Percentiles rank a stretch among this genome's conserved stretches.
Evolutionary conservation across 2,329 filamentous ascomycete genomes (phyloP).

Genomic region (Xylariales sp.): DNA sequence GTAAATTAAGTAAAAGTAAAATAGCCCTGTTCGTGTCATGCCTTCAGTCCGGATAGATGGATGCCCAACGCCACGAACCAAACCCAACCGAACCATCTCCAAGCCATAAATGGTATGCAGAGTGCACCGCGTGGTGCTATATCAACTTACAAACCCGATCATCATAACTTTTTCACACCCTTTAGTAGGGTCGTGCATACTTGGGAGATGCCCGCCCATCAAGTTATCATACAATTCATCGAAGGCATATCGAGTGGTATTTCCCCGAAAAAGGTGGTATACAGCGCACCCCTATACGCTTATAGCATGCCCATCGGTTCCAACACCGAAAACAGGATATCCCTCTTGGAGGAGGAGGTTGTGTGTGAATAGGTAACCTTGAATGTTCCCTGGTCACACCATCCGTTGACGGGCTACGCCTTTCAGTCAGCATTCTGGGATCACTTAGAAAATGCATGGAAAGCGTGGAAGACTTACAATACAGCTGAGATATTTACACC

Average conservation of each 20-base stretch:
- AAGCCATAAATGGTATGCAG: conserved; percentile 17
- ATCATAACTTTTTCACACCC: not conserved
- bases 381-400: conserved; percentile 50
- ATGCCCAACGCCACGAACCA: conserved; percentile 26
- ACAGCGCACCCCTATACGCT: not conserved
- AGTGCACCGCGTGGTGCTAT: conserved; percentile 4
- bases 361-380: conserved; percentile 39
- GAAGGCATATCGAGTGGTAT: conserved; percentile 19
- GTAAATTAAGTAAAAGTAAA: conserved; percentile 17
- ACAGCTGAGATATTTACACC: conserved; percentile 97
- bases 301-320: conserved; percentile 38
- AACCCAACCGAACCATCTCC: conserved; percentile 1
- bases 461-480: conserved; percentile 71
- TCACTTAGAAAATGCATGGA: not conserved
- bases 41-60: conserved; percentile 1
- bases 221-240: conserved; percentile 35
- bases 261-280: conserved; percentile 4
- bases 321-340: conserved; percentile 38
- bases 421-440: conserved; percentile 16
- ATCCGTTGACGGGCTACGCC: conserved; percentile 48
- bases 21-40: conserved; percentile 4
- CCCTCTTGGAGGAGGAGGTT: conserved; percentile 35
- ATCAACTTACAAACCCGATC: conserved; percentile 5
- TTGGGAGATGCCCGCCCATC: conserved; percentile 6
- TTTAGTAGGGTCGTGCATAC: not conserved